Evolutionary conservation across 331 rosid genomes (phyloP), one percentile per base, ranked within the genome.

Genomic region (Pyrus hybrid): DNA sequence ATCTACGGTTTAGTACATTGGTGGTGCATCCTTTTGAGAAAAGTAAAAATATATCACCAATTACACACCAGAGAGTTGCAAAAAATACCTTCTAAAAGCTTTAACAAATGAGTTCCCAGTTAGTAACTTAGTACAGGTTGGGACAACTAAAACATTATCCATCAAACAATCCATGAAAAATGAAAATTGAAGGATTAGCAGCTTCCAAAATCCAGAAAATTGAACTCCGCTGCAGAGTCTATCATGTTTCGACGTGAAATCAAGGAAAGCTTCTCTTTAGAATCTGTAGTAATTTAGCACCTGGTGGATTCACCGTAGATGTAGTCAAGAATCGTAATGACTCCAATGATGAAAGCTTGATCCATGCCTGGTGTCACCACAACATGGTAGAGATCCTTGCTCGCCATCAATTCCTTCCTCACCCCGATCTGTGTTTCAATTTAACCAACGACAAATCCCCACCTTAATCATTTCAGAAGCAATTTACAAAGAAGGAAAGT

Each of bases 281-380:
- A 23, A 63, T 25, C 58, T n/a, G 37, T 13, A 51, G 47, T 11
- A 18, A 22, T 2, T 66, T 70, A 90, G 80, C 95, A 88, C 41
- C 83, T 75, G 2, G 97, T 91, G 68, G 96, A 91, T 86, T 93
- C 97, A 2, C 97, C 91, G 73, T 88, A 77, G 9, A 91, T 90
- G 82, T 87, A 87, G 58, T 91, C 98, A 58, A 93, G 93, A 60
- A 80, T 75, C 16, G 92, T 79, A 54, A 63, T 78, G 37, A 82
- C 79, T 45, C 88, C 88, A n/a, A 87, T 76, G 54, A 83, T 83
- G 35, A 84, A 85, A 54, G 87, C 89, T 72, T 82, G 91, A 49
- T 84, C 91, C 7, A 67, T 76, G 68, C 93, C 97, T 0, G 91
- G 75, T 70, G 80, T 76, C 66, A 87, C 84, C 57, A 76, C 45